Conservation (phyloP, 169 alveolate genomes). For the Perkinsus olseni region DNA sequence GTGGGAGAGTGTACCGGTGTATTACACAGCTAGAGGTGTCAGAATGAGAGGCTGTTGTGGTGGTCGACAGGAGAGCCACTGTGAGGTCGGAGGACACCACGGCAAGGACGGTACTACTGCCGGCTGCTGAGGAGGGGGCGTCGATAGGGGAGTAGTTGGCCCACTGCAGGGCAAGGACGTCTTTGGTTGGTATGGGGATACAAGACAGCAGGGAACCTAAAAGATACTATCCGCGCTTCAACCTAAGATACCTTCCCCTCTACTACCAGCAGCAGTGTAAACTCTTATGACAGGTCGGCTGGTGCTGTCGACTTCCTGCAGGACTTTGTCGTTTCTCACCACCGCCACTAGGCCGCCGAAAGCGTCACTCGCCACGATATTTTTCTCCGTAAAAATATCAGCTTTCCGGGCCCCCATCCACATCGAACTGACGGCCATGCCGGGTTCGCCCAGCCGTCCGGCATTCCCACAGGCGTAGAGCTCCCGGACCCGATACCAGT, state of each 20-base stretch:
- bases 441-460: background rate
- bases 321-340: background rate
- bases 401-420: background rate
- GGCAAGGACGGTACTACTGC: background rate
- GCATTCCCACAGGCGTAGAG: background rate
- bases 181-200: background rate
- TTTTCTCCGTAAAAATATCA: background rate
- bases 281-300: background rate
- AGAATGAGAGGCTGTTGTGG: background rate
- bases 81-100: background rate
- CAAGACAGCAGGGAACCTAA: background rate
- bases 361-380: background rate
- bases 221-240: too few relatives aligned
- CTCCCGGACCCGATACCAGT: background rate
- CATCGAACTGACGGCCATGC: background rate
- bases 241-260: background rate
- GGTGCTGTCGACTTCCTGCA: background rate
- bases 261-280: background rate
- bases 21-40: background rate
- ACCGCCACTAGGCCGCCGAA: background rate
- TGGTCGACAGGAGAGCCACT: background rate
- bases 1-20: background rate
- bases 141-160: background rate
- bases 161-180: background rate
- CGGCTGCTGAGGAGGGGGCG: background rate